Evolutionary conservation across 179 eudicot species (phyloP).

Genomic region (Silene vulgaris): DNA sequence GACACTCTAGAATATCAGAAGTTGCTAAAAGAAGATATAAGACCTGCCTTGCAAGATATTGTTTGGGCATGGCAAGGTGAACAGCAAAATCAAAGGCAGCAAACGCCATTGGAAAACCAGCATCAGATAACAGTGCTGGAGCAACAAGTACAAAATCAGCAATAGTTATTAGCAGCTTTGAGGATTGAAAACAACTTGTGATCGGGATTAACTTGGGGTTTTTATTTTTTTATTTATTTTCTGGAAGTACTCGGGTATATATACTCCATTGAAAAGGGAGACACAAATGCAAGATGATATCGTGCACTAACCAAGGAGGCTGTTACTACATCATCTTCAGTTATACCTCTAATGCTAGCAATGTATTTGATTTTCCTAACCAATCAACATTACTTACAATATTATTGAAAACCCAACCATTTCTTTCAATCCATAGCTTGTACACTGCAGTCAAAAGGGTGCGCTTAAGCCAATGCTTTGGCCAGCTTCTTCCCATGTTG

Average conservation of each 20-base stretch:
- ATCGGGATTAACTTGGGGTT: not conserved
- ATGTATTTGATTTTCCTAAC: not conserved
- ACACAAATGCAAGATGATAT: not conserved
- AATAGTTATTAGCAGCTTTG: conserved; percentile 1
- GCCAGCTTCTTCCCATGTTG: not conserved
- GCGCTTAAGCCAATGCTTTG: not conserved
- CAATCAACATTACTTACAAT: not conserved
- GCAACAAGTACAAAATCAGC: conserved; percentile 21
- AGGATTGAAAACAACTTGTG: not conserved
- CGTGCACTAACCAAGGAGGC: not conserved
- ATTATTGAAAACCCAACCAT: not conserved
- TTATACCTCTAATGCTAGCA: not conserved
- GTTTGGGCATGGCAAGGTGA: conserved; percentile 43
- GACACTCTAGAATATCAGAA: conserved; percentile 35
- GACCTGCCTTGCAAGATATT: conserved; percentile 31
- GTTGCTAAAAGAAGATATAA: conserved; percentile 29
- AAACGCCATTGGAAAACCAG: conserved; percentile 15
- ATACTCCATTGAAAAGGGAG: not conserved
- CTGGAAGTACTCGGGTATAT: not conserved
- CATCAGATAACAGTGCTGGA: conserved; percentile 2
- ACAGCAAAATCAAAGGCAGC: conserved; percentile 16
- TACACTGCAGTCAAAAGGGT: not conserved
- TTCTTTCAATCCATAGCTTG: not conserved
- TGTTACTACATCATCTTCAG: not conserved
- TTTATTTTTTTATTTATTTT: too few relatives aligned